Evolutionary conservation across 305 asterid genomes (phyloP), one percentile per base, ranked within the genome.

Genomic region (Ruellia speciosa): DNA sequence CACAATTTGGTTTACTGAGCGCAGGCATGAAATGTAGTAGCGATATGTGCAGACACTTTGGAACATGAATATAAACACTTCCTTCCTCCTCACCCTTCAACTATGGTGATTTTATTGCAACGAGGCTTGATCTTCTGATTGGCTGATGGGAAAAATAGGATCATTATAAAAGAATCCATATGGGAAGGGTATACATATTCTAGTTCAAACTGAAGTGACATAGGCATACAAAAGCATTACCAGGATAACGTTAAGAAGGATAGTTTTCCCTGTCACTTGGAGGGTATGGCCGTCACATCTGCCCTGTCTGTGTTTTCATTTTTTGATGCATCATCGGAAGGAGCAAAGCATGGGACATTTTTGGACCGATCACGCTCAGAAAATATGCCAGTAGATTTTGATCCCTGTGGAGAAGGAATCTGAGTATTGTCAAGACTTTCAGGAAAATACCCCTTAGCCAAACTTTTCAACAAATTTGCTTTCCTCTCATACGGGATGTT

Each of bases 401-500:
- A 70, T 72, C 73, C 77, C 53, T 65, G 78, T 24, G 78, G 77
- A 56, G 78, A 74, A 55, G 65, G 60, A 52, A 60, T 66, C 70
- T 73, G 76, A 59, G 67, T 59, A 68, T 62, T 74, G 62, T 66
- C 75, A 47, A 68, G 73, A 63, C 62, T 69, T 50, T 60, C 77
- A 15, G 77, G 74, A 54, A 63, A 53, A 47, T 46, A 37, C 31
- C 61, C 74, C 49, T 48, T 63, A 14, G 76, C 63, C 60, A 66
- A 73, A 62, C 72, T 69, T 62, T 59, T 66, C 59, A 70, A 47
- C 31, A 74, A 51, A 37, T 67, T 58, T 62, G 66, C 62, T 64
- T 79, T 74, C 75, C 71, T 75, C 61, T 72, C 77, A 56, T 48
- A 72, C 11, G 75, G 66, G 66, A 74, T 66, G 68, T 68, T 78